phyloP scores from a whole-genome alignment of 2,329 filamentous ascomycete genomes.

The Fonsecaea monophora region DNA sequence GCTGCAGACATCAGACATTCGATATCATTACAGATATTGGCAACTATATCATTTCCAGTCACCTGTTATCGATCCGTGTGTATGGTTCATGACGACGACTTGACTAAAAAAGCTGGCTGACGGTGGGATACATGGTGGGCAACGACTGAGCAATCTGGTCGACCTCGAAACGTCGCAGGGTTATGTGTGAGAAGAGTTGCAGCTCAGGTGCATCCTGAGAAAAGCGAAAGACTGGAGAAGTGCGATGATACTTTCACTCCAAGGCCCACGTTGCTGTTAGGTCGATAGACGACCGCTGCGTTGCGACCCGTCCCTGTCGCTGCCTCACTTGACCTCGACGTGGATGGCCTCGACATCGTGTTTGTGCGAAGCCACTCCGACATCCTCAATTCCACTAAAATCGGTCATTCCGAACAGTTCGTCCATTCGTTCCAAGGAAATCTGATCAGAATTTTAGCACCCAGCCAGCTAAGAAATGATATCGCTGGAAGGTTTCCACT shows the following conservation, averaged over 20 bases:
- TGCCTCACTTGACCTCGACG: conserved; percentile 23
- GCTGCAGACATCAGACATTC: background rate
- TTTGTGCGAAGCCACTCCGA: conserved; percentile 29
- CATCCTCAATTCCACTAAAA: conserved; percentile 29
- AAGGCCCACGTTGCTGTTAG: background rate
- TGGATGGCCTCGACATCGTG: conserved; percentile 29
- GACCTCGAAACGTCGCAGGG: too few species aligned
- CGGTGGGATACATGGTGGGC: background rate
- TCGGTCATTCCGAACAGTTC: conserved; percentile 69
- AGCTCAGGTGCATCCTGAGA: too few species aligned
- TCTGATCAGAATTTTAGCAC: conserved; percentile 43
- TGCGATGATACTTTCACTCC: background rate
- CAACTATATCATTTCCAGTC: background rate
- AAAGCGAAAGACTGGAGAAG: background rate
- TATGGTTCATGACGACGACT: background rate
- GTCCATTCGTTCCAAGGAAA: conserved; percentile 69
- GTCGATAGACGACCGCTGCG: background rate
- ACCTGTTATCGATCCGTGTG: background rate
- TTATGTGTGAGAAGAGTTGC: too few species aligned
- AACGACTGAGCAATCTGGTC: background rate
- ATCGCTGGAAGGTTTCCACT: conserved; percentile 30
- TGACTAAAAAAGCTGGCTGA: too few species aligned
- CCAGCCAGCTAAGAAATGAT: background rate
- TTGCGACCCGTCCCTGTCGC: background rate
- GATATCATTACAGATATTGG: background rate